Conservation (phyloP, 2,329 filamentous ascomycete species). For the Colletotrichum shisoi region DNA sequence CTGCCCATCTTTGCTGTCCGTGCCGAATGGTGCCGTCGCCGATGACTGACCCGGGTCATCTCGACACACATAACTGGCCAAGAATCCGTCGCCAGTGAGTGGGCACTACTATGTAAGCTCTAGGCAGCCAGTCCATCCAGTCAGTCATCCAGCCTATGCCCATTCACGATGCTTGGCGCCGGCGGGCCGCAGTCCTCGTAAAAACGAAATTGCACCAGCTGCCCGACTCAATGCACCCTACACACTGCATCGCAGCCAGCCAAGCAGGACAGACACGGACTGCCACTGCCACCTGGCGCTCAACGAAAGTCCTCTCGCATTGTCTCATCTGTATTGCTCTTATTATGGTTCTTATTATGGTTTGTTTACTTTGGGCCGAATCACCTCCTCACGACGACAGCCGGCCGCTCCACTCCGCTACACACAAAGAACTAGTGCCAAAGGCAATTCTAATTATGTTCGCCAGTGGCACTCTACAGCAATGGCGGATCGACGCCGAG, state of each 20-base stretch:
- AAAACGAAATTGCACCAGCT: slow-evolving; percentile 36
- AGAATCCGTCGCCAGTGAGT: slow-evolving; percentile 17
- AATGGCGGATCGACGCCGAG: slow-evolving; percentile 30
- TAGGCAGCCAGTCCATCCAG: not conserved
- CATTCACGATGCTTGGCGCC: slow-evolving; percentile 29
- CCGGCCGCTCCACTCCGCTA: too few relatives aligned
- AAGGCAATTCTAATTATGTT: slow-evolving; percentile 17
- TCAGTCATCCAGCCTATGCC: slow-evolving; percentile 7
- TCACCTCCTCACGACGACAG: not conserved
- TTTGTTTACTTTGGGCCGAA: not conserved
- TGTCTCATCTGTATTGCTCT: too few relatives aligned
- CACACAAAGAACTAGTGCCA: not conserved
- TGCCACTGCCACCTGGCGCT: not conserved
- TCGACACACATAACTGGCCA: not conserved
- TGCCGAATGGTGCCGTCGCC: not conserved
- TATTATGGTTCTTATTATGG: not conserved
- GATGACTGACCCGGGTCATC: not conserved
- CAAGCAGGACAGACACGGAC: not conserved
- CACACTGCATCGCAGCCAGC: not conserved
- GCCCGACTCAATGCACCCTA: slow-evolving; percentile 17
- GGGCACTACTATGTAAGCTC: too few relatives aligned
- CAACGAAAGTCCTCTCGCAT: not conserved
- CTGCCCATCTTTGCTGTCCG: slow-evolving; percentile 3
- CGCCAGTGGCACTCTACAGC: not conserved
- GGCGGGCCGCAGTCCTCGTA: slow-evolving; percentile 29